phyloP scores from a whole-genome alignment of 306 rosid species.

The Ormosia emarginata region DNA sequence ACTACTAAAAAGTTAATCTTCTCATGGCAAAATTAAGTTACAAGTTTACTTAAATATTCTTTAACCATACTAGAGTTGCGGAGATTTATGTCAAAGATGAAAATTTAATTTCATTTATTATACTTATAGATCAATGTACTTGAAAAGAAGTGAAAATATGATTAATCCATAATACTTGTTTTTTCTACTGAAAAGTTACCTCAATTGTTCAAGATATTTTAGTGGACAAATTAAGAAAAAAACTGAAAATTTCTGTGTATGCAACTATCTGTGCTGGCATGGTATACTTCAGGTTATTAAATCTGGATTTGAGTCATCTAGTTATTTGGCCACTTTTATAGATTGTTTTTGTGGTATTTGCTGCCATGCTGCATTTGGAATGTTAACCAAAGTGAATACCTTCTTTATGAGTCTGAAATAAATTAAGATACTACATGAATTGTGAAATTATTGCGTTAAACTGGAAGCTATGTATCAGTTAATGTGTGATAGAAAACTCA shows the following conservation, averaged over 20 bases:
- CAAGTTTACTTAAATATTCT: neutral
- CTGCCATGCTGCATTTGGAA: conserved; percentile 3
- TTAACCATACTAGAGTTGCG: conserved; percentile 7
- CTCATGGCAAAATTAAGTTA: neutral
- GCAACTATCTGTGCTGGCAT: neutral
- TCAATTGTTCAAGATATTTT: neutral
- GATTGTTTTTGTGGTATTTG: conserved; percentile 11
- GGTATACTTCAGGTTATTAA: neutral
- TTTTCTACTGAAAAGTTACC: neutral
- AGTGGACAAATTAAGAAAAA: neutral
- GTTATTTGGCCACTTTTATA: neutral
- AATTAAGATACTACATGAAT: conserved; percentile 12
- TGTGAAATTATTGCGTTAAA: conserved; percentile 1
- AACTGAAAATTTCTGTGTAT: neutral
- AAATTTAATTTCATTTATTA: conserved; percentile 18
- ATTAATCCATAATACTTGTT: neutral
- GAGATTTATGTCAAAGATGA: neutral
- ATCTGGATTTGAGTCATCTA: neutral
- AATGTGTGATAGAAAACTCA: neutral
- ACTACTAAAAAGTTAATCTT: neutral
- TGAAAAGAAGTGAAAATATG: neutral
- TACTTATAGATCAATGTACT: neutral
- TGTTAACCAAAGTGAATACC: neutral
- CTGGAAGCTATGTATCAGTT: conserved; percentile 1
- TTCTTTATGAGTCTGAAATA: conserved; percentile 9